Evolutionary conservation across 768 basidiomycete species (phyloP), one percentile per base, ranked within the genome.

Genomic region (Pleurotus tuoliensis): DNA sequence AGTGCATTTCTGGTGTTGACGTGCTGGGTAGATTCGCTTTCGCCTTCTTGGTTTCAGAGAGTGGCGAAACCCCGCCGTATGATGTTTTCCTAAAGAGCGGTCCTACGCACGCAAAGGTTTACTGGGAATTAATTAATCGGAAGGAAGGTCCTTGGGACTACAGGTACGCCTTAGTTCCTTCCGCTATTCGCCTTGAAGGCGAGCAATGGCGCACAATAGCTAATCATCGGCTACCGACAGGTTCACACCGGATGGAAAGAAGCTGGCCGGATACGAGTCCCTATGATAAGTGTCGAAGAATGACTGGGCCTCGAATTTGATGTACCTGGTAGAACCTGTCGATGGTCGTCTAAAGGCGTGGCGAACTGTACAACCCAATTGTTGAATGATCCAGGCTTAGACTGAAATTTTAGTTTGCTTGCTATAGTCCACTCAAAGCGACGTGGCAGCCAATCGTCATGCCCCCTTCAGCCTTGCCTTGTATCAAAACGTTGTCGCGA

Each of bases 151-250:
- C 58, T 25, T 67, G 66, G 66, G 63, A 66, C 39, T 59, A 66
- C 27, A 57, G 59, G 65, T 66, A 40, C 39, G 59, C 39, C 25
- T 62, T 59, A 75, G 56, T 72, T 76, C n/a, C 11, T 38, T n/a
- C 41, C 20, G 41, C 20, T 44, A 44, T 12, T 44, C n/a, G 20
- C 20, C n/a, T 44, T n/a, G 41, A 16, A 22, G 41, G 41, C 41
- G 20, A 44, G 30, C 11, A 34, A 34, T 34, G 30, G 30, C 30
- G 30, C 30, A 11, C 30, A 34, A 34, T 3, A 34, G 2, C 7
- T 34, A 9, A 34, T 11, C 30, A 3, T 34, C 30, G 30, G 30
- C 8, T 9, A 34, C 30, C 30, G 9, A 34, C 30, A 34, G 41
- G 13, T 44, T 44, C 41, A 44, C 41, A 16, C 15, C 41, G n/a